Conservation (phyloP, 495 filamentous ascomycete species). For the Recurvomyces mirabilis region DNA sequence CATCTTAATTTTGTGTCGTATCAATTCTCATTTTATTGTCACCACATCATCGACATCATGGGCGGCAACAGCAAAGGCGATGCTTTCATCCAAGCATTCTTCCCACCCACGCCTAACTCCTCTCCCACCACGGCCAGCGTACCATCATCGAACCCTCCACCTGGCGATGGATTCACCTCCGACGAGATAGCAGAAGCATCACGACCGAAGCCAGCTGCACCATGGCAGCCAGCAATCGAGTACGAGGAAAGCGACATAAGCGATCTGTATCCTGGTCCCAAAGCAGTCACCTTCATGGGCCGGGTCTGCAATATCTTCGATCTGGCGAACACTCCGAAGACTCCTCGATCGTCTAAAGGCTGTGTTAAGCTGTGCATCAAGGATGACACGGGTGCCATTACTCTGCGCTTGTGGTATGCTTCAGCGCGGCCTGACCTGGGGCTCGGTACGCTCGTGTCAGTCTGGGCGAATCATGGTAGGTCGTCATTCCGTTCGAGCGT, state of each 20-base stretch:
- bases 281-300: constrained; percentile 43
- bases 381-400: constrained; percentile 47
- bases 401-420: constrained; percentile 37
- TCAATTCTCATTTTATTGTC: neutral
- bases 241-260: constrained; percentile 43
- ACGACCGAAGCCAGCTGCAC: constrained; percentile 31
- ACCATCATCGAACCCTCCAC: neutral
- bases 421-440: constrained; percentile 22
- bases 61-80: constrained; percentile 9
- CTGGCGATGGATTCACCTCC: constrained; percentile 42
- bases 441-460: constrained; percentile 29
- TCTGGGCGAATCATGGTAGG: constrained; percentile 27
- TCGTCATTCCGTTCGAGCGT: neutral
- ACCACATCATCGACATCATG: neutral
- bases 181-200: constrained; percentile 35
- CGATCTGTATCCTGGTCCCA: constrained; percentile 41
- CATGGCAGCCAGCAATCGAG: constrained; percentile 44
- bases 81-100: constrained; percentile 19
- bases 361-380: constrained; percentile 45
- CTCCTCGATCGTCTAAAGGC: constrained; percentile 34
- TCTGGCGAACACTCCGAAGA: constrained; percentile 29
- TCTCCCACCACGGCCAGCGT: constrained; percentile 10
- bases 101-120: constrained; percentile 9
- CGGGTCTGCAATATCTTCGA: constrained; percentile 48
- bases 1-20: neutral